A percentile compares a stretch with the other conserved stretches of the same genome.
phyloP scores from a whole-genome alignment of 2,329 filamentous ascomycete genomes.

The Fusarium caatingaense region DNA sequence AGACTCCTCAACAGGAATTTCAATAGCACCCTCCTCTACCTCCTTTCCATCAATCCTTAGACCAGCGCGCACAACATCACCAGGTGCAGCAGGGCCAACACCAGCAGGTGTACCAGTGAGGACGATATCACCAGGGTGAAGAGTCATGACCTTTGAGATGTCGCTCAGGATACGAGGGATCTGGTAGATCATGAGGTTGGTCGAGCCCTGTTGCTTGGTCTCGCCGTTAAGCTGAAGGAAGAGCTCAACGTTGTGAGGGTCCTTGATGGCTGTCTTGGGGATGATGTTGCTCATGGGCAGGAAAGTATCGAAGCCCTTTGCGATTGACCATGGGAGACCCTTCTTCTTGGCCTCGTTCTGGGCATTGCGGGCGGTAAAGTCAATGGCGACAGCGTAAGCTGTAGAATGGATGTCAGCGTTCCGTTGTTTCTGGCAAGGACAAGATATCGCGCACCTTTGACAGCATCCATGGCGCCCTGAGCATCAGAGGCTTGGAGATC shows the following conservation, averaged over 20 bases:
- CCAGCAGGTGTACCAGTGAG: constrained; percentile 98
- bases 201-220: constrained; percentile 84
- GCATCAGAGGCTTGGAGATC: constrained; percentile 81
- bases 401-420: constrained; percentile 11
- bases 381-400: constrained; percentile 92
- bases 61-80: constrained; percentile 88
- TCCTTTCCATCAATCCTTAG: constrained; percentile 84
- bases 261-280: constrained; percentile 79
- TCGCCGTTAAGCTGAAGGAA: constrained; percentile 86
- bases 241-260: constrained; percentile 90
- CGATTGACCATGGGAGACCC: constrained; percentile 94
- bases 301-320: constrained; percentile 98
- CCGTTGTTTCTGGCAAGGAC: background rate
- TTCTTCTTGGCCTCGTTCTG: constrained; percentile 97
- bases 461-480: constrained; percentile 81
- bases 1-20: constrained; percentile 84
- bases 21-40: constrained; percentile 84
- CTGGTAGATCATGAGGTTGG: constrained; percentile 92
- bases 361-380: constrained; percentile 96
- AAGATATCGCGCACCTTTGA: constrained; percentile 70
- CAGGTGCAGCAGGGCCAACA: constrained; percentile 85
- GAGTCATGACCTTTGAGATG: constrained; percentile 93
- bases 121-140: constrained; percentile 91
- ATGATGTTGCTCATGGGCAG: constrained; percentile 87
- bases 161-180: constrained; percentile 90